Evolutionary conservation across 352 stramenopile species (phyloP).

Genomic region (Phytophthora crassamura): DNA sequence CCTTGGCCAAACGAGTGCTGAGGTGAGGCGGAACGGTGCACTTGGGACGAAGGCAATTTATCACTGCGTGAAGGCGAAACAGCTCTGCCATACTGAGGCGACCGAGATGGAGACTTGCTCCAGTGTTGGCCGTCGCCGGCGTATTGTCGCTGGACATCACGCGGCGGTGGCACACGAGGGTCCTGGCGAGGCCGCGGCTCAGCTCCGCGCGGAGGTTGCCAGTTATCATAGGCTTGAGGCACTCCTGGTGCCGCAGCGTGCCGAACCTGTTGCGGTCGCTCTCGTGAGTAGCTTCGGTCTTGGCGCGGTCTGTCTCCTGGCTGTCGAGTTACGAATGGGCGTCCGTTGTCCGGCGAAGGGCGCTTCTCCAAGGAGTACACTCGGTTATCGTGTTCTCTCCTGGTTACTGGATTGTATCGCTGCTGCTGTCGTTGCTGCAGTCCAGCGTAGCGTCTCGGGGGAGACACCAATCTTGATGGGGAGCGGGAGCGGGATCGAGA

Average conservation of each 20-base stretch:
- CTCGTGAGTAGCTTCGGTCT: conserved; percentile 21
- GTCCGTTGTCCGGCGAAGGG: conserved; percentile 8
- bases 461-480: not conserved
- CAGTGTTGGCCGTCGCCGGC: not conserved
- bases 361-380: not conserved
- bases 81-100: conserved; percentile 9
- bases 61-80: conserved; percentile 15
- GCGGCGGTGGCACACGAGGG: not conserved
- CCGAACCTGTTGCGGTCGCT: conserved; percentile 1
- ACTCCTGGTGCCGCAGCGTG: not conserved
- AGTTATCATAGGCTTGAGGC: conserved; percentile 1
- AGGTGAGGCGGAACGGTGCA: conserved; percentile 15
- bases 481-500: conserved; percentile 25
- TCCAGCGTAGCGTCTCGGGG: not conserved
- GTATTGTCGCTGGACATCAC: conserved; percentile 4
- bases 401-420: not conserved
- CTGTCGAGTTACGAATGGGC: not conserved
- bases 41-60: not conserved
- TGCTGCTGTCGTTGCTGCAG: conserved; percentile 1
- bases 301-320: not conserved
- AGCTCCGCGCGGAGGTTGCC: not conserved
- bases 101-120: conserved; percentile 12
- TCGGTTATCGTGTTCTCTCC: conserved; percentile 3
- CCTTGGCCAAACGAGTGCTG: not conserved
- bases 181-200: not conserved